Conservation (phyloP, 306 rosid species). For the Cajanus cajan region DNA sequence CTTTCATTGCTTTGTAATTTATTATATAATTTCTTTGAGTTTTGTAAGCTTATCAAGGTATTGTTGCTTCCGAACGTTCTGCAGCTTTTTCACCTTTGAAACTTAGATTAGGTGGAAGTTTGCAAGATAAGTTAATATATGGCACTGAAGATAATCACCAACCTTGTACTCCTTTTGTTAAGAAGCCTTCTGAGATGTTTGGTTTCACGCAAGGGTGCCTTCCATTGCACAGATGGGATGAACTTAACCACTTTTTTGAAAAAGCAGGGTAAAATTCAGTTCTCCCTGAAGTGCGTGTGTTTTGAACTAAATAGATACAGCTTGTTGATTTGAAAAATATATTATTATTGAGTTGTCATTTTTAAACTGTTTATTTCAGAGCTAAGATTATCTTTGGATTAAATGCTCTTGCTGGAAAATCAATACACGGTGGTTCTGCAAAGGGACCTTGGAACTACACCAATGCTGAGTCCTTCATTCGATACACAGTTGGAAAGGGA, state of each 20-base stretch:
- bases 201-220: slow-evolving; percentile 78
- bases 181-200: slow-evolving; percentile 45
- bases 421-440: slow-evolving; percentile 33
- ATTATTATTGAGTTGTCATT: neutral
- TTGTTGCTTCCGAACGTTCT: slow-evolving; percentile 27
- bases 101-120: slow-evolving; percentile 80
- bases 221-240: slow-evolving; percentile 85
- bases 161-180: slow-evolving; percentile 57
- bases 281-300: neutral
- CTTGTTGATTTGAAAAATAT: slow-evolving; percentile 16
- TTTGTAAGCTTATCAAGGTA: neutral
- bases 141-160: slow-evolving; percentile 50
- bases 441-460: slow-evolving; percentile 68
- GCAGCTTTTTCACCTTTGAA: slow-evolving; percentile 95
- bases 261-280: slow-evolving; percentile 63
- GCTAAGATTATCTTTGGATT: slow-evolving; percentile 80
- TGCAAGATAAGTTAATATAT: slow-evolving; percentile 80
- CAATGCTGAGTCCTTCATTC: slow-evolving; percentile 76
- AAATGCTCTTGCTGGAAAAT: slow-evolving; percentile 74
- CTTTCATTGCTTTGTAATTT: neutral
- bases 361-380: slow-evolving; percentile 46
- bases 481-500: slow-evolving; percentile 63
- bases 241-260: slow-evolving; percentile 64
- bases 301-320: neutral
- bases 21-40: neutral